Conservation (phyloP, 129 eudicot species). For the Saussurea involucrata region DNA sequence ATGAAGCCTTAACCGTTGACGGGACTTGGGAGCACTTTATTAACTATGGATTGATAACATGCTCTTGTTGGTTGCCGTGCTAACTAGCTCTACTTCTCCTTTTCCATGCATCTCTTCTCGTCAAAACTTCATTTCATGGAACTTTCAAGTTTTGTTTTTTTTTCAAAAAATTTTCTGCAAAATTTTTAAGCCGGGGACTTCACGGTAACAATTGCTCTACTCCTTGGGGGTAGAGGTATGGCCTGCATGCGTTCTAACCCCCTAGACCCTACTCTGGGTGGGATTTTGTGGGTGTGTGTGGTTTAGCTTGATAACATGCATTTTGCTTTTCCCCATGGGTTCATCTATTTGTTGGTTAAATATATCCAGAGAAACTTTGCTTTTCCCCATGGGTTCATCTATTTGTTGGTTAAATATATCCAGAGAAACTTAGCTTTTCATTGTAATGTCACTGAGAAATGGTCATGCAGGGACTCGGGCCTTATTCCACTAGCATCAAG, state of each 20-base stretch:
- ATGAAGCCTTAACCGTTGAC: neutral
- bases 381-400: neutral
- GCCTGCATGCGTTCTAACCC: no score
- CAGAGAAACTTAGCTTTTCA: neutral
- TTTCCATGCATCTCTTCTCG: neutral
- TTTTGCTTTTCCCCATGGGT: neutral
- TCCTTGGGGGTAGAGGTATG: no score
- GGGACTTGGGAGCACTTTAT: neutral
- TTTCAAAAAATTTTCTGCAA: no score
- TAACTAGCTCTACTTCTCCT: neutral
- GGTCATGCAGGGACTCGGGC: constrained; percentile 83
- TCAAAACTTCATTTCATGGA: neutral
- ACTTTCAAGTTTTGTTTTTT: no score
- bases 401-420: neutral
- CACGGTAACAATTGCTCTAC: no score
- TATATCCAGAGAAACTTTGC: neutral
- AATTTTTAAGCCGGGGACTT: no score
- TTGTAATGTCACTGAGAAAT: neutral
- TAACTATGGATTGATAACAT: neutral
- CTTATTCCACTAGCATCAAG: constrained; percentile 84
- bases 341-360: neutral
- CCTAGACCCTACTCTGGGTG: neutral
- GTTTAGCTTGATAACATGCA: neutral
- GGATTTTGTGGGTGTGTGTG: neutral
- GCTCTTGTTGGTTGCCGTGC: neutral